These are phyloP conservation scores for Agrocybe pediades DNA, from an alignment of 768 basidiomycete genomes.

Conservation along the genomic window DNA sequence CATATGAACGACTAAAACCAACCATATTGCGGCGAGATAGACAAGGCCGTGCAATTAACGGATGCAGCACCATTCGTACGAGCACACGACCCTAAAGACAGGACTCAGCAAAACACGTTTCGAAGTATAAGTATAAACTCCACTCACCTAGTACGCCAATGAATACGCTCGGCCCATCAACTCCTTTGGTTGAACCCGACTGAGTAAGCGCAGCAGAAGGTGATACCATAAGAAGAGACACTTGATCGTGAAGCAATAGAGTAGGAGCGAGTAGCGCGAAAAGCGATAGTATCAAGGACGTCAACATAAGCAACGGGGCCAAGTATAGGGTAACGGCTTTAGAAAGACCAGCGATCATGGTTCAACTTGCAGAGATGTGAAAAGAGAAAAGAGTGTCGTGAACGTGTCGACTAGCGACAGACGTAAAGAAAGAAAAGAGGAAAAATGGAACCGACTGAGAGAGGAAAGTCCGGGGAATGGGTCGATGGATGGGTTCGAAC, in stretches of 20 bases:
- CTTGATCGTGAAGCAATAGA: conserved; percentile 57
- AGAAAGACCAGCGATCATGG: conserved; percentile 73
- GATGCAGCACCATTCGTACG: conserved; percentile 46
- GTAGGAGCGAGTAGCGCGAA: conserved; percentile 72
- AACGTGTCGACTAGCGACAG: conserved; percentile 25
- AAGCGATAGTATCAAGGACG: conserved; percentile 64
- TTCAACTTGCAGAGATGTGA: conserved; percentile 16
- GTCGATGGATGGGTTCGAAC: neutral
- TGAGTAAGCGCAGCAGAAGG: conserved; percentile 48
- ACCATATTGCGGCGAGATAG: conserved; percentile 67
- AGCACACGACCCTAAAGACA: conserved; percentile 66
- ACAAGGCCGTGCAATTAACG: conserved; percentile 57
- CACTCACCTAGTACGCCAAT: conserved; percentile 66
- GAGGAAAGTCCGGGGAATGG: too few species aligned
- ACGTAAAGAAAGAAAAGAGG: conserved; percentile 4
- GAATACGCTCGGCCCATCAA: conserved; percentile 72
- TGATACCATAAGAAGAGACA: conserved; percentile 64
- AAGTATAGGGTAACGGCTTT: conserved; percentile 70
- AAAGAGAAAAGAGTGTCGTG: conserved; percentile 14
- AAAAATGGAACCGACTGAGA: neutral
- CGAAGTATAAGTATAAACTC: neutral
- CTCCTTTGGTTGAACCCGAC: conserved; percentile 26
- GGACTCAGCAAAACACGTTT: conserved; percentile 7
- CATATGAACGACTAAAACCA: conserved; percentile 17
- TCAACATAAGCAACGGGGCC: conserved; percentile 64